Conservation (phyloP, 2,329 filamentous ascomycete species). For the Trichocomaceae sp. region DNA sequence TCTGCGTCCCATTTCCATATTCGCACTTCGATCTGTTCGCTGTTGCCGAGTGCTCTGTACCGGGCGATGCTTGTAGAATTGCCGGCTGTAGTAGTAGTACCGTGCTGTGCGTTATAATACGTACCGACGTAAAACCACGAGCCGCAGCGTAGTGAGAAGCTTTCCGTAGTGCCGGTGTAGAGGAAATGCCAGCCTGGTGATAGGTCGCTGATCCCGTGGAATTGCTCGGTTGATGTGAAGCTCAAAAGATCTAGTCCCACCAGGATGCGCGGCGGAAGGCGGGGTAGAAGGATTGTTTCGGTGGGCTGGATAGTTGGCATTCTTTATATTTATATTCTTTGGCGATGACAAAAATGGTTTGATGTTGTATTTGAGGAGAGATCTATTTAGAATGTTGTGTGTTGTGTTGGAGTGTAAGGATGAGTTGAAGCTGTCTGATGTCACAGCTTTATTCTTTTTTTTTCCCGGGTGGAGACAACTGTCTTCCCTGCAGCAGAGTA, state of each 20-base stretch:
- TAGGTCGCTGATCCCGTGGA: constrained; percentile 55
- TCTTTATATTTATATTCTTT: not conserved
- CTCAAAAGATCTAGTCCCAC: constrained; percentile 52
- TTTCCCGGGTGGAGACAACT: not conserved
- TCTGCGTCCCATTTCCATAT: constrained; percentile 51
- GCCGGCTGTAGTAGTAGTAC: not conserved
- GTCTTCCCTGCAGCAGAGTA: too few species aligned
- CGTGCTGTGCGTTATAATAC: constrained; percentile 7
- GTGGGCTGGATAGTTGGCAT: constrained; percentile 21
- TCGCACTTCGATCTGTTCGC: constrained; percentile 37
- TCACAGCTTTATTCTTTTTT: constrained; percentile 2
- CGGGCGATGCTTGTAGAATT: constrained; percentile 3
- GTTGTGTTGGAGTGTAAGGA: not conserved
- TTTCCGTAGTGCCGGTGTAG: constrained; percentile 53
- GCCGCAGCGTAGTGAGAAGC: constrained; percentile 55
- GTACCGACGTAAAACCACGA: constrained; percentile 52
- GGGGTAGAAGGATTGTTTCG: constrained; percentile 39
- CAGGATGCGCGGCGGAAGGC: constrained; percentile 42
- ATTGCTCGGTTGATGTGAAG: constrained; percentile 56
- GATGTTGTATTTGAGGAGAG: not conserved
- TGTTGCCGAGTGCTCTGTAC: constrained; percentile 14
- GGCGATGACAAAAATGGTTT: too few species aligned
- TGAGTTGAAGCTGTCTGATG: not conserved
- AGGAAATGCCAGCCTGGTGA: constrained; percentile 55
- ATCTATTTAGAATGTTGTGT: not conserved